Evolutionary conservation across 2,329 filamentous ascomycete genomes (phyloP).

Genomic region (Fusarium albidum): DNA sequence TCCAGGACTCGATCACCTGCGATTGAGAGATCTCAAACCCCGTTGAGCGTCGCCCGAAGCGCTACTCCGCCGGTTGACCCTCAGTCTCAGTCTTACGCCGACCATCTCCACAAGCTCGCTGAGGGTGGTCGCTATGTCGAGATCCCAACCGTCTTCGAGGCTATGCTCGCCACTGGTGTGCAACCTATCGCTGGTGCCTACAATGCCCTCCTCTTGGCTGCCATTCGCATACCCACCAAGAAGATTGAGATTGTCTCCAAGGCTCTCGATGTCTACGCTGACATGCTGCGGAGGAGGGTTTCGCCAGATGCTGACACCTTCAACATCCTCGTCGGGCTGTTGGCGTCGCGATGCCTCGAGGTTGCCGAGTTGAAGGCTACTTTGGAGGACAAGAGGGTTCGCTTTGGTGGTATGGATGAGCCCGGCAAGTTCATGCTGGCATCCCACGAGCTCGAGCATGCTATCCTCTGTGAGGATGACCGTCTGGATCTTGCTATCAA

Average conservation of each 20-base stretch:
- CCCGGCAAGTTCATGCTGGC: slow-evolving; percentile 86
- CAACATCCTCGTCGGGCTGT: slow-evolving; percentile 82
- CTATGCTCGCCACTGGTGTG: slow-evolving; percentile 83
- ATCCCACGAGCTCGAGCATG: slow-evolving; percentile 86
- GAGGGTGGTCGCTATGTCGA: slow-evolving; percentile 79
- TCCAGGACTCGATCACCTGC: slow-evolving; percentile 53
- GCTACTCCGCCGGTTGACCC: slow-evolving; percentile 68
- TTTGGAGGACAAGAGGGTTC: slow-evolving; percentile 81
- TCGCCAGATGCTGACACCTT: slow-evolving; percentile 86
- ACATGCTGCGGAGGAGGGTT: slow-evolving; percentile 91
- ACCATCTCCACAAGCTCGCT: slow-evolving; percentile 79
- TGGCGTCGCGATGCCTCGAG: slow-evolving; percentile 83
- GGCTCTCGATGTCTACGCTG: slow-evolving; percentile 92
- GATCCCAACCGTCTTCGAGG: slow-evolving; percentile 90
- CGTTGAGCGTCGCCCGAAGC: slow-evolving; percentile 60
- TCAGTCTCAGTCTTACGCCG: slow-evolving; percentile 76
- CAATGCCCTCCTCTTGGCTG: slow-evolving; percentile 86
- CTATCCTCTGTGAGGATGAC: slow-evolving; percentile 86
- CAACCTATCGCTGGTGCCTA: slow-evolving; percentile 87
- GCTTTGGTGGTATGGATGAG: slow-evolving; percentile 87
- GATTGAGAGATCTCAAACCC: slow-evolving; percentile 51
- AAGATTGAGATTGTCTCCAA: slow-evolving; percentile 88
- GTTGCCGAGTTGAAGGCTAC: slow-evolving; percentile 75
- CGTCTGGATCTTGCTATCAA: slow-evolving; percentile 85
- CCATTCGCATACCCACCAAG: slow-evolving; percentile 81